phyloP scores from a whole-genome alignment of 495 filamentous ascomycete species.

The Aspergillus mulundensis region DNA sequence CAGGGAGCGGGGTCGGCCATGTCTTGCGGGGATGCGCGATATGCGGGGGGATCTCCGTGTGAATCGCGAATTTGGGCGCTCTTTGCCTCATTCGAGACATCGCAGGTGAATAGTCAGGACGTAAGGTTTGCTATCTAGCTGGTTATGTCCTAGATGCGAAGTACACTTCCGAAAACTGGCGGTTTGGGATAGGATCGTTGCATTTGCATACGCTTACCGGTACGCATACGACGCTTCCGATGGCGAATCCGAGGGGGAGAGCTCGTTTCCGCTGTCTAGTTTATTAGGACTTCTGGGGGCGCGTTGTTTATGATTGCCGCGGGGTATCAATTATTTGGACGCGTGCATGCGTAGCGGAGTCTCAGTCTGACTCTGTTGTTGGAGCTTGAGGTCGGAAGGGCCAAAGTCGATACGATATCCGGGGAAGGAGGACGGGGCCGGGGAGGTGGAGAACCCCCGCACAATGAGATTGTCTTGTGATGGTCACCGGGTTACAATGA shows the following conservation, averaged over 20 bases:
- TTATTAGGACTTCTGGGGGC: no score
- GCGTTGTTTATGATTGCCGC: no score
- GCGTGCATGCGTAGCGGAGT: no score
- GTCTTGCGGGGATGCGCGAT: neutral
- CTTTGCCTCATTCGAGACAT: no score
- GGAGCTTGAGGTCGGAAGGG: neutral
- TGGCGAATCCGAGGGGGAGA: neutral
- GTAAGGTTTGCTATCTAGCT: neutral
- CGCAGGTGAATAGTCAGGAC: neutral
- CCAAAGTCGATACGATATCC: neutral
- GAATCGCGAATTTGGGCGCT: no score
- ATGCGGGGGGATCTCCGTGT: neutral
- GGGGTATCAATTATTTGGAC: no score
- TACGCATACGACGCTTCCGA: neutral
- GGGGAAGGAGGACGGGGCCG: neutral
- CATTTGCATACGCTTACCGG: neutral
- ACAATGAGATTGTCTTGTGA: neutral
- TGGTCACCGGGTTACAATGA: neutral
- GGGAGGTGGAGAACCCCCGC: neutral
- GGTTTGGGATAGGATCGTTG: neutral
- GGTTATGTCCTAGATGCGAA: neutral
- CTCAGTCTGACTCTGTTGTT: neutral
- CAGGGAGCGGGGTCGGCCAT: neutral
- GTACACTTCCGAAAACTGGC: neutral
- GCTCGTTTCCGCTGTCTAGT: no score